Percentiles rank a stretch among this genome's conserved stretches.
phyloP scores from a whole-genome alignment of 1,284 basidiomycete genomes.

The Ganoderma boninense region DNA sequence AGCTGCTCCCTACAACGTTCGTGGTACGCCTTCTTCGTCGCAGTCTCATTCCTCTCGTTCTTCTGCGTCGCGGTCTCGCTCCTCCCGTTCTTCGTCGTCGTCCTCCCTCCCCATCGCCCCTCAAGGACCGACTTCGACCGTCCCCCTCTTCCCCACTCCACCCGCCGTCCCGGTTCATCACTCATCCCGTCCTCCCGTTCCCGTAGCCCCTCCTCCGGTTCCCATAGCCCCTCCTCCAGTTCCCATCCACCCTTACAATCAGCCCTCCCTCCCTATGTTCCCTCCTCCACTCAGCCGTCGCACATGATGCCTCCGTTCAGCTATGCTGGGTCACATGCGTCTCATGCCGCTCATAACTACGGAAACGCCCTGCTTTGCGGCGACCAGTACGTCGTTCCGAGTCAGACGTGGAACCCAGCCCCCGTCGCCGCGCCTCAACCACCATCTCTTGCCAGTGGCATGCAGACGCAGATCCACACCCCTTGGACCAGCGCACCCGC shows the following conservation, averaged over 20 bases:
- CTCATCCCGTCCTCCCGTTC: neutral
- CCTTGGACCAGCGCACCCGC: neutral
- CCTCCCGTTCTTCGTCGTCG: neutral
- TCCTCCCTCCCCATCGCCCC: neutral
- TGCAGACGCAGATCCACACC: neutral
- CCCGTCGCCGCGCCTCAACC: neutral
- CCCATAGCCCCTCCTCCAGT: neutral
- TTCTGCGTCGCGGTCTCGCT: neutral
- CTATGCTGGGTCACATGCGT: neutral
- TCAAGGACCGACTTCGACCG: neutral
- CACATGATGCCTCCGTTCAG: neutral
- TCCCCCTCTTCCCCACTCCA: neutral
- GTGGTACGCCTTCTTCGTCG: neutral
- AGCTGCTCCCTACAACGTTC: neutral
- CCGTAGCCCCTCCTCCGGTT: neutral
- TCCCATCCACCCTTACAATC: neutral
- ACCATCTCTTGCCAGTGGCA: neutral
- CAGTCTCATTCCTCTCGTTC: neutral
- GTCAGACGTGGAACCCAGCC: neutral
- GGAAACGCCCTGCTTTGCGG: neutral
- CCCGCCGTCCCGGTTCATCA: too few relatives aligned
- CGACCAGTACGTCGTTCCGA: neutral
- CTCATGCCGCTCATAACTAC: neutral
- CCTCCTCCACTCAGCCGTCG: neutral
- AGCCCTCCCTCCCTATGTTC: neutral